Base-by-base conservation (phyloP, 805 yeast genomes). In the Schwanniomyces occidentalis region DNA sequence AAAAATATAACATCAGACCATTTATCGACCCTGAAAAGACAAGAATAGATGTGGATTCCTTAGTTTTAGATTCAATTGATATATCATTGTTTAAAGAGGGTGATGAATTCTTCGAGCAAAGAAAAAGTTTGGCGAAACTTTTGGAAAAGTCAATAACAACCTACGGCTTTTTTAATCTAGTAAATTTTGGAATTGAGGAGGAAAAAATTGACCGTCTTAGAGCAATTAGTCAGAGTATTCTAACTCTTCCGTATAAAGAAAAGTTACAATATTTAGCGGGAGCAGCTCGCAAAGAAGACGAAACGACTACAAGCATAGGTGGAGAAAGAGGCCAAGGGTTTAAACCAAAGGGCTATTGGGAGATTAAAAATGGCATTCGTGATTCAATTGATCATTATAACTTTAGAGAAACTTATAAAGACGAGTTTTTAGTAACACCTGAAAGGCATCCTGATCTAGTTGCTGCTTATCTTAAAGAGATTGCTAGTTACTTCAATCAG, bases 341-440 rank as follows among this genome's bases (percentile, higher is more conserved):
- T 51, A 73, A 73, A 42, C 77, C 77, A 3, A 57, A 56, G 26
- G 72, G 73, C 15, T 71, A 71, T 42, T 73, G 78, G 78, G 54
- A 61, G 3, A 65, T 70, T 54, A 60, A 65, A 13, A 62, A 69
- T 39, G 68, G 68, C 1, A 63, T 64, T 6, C 49, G 65, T 10
- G 78, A 73, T 41, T 59, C 65, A 22, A 70, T 73, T 34, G 71
- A 58, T 28, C 68, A 66, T 39, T 72, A 61, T 51, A 73, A 73
- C 41, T 52, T 71, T 35, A 51, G 66, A 23, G 65, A 71, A 35
- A 56, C 69, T 33, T 52, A 54, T 5, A 71, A 68, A 20, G 50
- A 51, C 18, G 60, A 58, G 9, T 58, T 59, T 22, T 54, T 58
- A 14, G 45, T 49, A 24, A 33, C 40, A 9, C 47, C 50, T 3